Evolutionary conservation across 768 basidiomycete species (phyloP).

Genomic region (Lactarius pseudohatsudake): DNA sequence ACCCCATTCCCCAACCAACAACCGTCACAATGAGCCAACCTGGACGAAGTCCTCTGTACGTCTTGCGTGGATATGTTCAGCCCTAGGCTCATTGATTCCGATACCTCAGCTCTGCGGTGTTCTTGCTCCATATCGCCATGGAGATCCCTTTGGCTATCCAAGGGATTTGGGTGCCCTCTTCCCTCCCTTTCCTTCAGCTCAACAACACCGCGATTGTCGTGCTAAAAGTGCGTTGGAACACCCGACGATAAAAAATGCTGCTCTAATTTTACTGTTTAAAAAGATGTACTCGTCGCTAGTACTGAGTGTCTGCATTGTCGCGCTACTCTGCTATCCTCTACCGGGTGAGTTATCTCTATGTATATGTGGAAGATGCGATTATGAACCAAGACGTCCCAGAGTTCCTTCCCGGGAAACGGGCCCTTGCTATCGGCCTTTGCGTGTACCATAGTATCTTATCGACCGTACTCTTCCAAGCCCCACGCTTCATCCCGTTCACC

Average conservation of each 20-base stretch:
- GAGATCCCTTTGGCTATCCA: slow-evolving; percentile 79
- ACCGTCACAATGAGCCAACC: slow-evolving; percentile 28
- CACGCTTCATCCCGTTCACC: slow-evolving; percentile 74
- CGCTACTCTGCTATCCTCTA: slow-evolving; percentile 64
- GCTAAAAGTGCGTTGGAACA: slow-evolving; percentile 56
- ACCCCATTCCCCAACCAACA: background rate
- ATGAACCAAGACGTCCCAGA: slow-evolving; percentile 42
- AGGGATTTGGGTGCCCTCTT: slow-evolving; percentile 61
- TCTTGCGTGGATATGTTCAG: background rate
- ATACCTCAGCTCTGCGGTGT: slow-evolving; percentile 57
- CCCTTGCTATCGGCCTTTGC: slow-evolving; percentile 71
- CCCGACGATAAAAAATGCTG: background rate
- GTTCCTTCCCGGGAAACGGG: slow-evolving; percentile 83
- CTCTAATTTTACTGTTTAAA: background rate
- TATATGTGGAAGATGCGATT: background rate
- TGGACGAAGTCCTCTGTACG: slow-evolving; percentile 30
- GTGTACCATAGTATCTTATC: slow-evolving; percentile 74
- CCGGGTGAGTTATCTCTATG: slow-evolving; percentile 54
- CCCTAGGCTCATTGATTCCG: background rate
- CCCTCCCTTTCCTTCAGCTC: slow-evolving; percentile 73
- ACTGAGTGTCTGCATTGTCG: slow-evolving; percentile 57
- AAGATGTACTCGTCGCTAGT: slow-evolving; percentile 71
- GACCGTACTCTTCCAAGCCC: slow-evolving; percentile 71
- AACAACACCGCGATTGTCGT: slow-evolving; percentile 80
- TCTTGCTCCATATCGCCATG: slow-evolving; percentile 76